Evolutionary conservation across 495 filamentous ascomycete species (phyloP), one percentile per base, ranked within the genome.

Genomic region (Penicillium atrosanguineum): DNA sequence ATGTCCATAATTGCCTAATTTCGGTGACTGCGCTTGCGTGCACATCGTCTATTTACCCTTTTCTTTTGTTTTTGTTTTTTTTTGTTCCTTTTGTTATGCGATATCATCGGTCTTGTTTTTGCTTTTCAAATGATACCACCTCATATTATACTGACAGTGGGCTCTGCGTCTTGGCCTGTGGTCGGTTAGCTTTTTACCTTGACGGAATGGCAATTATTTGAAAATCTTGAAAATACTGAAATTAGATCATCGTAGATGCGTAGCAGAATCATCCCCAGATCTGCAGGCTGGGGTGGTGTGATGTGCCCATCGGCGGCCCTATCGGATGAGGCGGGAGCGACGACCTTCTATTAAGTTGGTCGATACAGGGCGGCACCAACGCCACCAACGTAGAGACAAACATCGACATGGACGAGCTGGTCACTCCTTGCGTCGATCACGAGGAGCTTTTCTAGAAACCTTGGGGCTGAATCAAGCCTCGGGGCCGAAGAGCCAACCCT

Each of bases 61-160:
- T 53, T 44, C 52, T 57, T 53, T 57, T 61, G n/a, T n/a, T n/a
- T n/a, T n/a, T n/a, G n/a, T n/a, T 44, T 53, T 57, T 53, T 57
- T 61, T 51, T 48, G 31, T 25, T 41, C 26, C 39, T 20, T 19
- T 52, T 34, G 42, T 28, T 40, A 12, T 31, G 38, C 9, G 38
- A 18, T 7, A 19, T 7, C 18, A 7, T 15, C 2, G 5, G 38
- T 15, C 15, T 39, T 6, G 37, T 54, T 52, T 41, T 56, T 53
- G 48, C 41, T 55, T 59, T 68, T 65, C 64, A 63, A 63, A 70
- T 72, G 72, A 76, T 76, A 76, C 72, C 72, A 70, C 65, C 70
- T 71, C 67, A 72, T 65, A 53, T 50, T 57, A 53, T 61, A n/a
- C 53, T 64, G 61, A 60, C 56, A 56, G 57, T 63, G 66, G 70